Conservation (phyloP, 306 rosid species). For the Vigna angularis region DNA sequence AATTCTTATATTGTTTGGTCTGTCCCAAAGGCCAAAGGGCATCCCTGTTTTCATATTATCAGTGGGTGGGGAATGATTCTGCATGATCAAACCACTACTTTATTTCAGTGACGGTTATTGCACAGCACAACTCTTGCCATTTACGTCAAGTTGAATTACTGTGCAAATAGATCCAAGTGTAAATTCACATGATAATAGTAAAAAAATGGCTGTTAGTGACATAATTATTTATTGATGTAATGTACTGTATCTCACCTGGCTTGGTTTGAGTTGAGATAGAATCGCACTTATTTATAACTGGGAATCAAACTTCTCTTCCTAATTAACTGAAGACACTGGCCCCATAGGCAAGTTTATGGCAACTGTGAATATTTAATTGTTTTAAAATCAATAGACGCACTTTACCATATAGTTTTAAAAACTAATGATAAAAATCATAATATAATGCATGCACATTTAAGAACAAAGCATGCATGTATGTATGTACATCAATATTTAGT, state of each 20-base stretch:
- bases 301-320: neutral
- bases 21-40: constrained; percentile 23
- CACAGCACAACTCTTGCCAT: neutral
- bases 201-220: neutral
- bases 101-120: neutral
- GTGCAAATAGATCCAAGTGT: neutral
- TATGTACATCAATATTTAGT: neutral
- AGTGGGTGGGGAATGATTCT: constrained; percentile 29
- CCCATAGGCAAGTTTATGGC: neutral
- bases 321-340: neutral
- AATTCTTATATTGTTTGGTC: constrained; percentile 27
- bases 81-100: neutral
- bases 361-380: neutral
- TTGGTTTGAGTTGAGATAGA: neutral
- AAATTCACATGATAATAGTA: neutral
- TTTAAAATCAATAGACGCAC: neutral
- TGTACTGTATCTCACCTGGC: neutral
- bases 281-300: neutral
- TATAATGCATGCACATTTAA: neutral
- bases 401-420: neutral
- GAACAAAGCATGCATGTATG: neutral
- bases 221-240: neutral
- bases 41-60: constrained; percentile 14
- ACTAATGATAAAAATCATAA: neutral
- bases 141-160: neutral